These are phyloP conservation scores for Bipolaris zeicola DNA, from an alignment of 2,329 filamentous ascomycete genomes.

Conservation along the genomic window DNA sequence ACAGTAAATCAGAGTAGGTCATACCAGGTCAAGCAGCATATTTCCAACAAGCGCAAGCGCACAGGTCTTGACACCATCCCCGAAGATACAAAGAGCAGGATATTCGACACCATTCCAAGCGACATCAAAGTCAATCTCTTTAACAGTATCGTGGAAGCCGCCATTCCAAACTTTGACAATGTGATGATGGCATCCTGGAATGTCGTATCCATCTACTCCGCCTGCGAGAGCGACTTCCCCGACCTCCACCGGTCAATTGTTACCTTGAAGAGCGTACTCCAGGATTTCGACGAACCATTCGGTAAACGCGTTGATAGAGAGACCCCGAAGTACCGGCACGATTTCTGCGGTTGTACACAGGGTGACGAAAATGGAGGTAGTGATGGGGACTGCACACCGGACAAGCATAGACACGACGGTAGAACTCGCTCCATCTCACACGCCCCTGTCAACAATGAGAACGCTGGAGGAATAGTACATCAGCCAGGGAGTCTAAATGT, in stretches of 20 bases:
- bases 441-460: neutral
- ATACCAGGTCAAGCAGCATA: slow-evolving; percentile 26
- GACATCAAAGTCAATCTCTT: slow-evolving; percentile 36
- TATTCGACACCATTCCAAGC: slow-evolving; percentile 29
- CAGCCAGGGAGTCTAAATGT: neutral
- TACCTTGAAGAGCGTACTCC: slow-evolving; percentile 34
- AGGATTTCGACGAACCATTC: slow-evolving; percentile 31
- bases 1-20: slow-evolving; percentile 16
- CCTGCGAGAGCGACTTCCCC: slow-evolving; percentile 33
- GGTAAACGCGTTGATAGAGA: slow-evolving; percentile 5
- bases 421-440: neutral
- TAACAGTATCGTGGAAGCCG: slow-evolving; percentile 31
- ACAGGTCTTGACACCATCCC: slow-evolving; percentile 31
- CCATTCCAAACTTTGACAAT: slow-evolving; percentile 40
- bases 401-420: neutral
- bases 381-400: neutral
- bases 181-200: slow-evolving; percentile 42
- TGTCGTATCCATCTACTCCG: slow-evolving; percentile 35
- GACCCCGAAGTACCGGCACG: slow-evolving; percentile 4
- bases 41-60: slow-evolving; percentile 33
- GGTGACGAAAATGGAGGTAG: neutral
- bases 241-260: slow-evolving; percentile 33
- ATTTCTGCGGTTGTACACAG: slow-evolving; percentile 2
- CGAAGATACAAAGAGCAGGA: slow-evolving; percentile 27
- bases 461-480: neutral